phyloP scores from a whole-genome alignment of 306 rosid species.

The Senna tora region DNA sequence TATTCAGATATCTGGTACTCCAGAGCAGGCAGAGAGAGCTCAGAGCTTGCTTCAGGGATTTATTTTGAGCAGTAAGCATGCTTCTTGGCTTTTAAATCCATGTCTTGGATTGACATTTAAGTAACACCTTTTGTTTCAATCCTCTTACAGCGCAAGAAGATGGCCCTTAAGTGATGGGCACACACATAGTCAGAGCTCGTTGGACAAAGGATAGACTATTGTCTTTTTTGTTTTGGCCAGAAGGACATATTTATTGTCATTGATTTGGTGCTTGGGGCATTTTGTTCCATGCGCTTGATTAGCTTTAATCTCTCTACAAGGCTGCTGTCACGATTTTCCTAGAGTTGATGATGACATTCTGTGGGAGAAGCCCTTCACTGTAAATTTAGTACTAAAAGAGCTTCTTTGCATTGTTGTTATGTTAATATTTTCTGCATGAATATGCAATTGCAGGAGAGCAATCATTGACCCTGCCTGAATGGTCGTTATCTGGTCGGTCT shows the following conservation, averaged over 20 bases:
- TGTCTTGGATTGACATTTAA: constrained; percentile 17
- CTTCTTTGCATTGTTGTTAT: constrained; percentile 32
- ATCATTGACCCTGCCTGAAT: constrained; percentile 31
- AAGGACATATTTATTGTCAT: constrained; percentile 5
- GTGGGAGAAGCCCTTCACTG: constrained; percentile 49
- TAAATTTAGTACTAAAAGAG: constrained; percentile 50
- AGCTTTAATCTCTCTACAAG: constrained; percentile 34
- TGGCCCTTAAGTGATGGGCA: constrained; percentile 56
- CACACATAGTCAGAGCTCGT: constrained; percentile 30
- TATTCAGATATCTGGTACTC: constrained; percentile 92
- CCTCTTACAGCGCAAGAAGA: constrained; percentile 91
- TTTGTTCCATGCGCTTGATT: constrained; percentile 39
- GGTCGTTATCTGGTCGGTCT: constrained; percentile 24
- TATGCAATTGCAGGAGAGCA: constrained; percentile 26
- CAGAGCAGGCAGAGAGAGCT: constrained; percentile 96
- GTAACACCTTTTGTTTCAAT: constrained; percentile 7
- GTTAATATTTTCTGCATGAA: constrained; percentile 39
- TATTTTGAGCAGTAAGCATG: constrained; percentile 85
- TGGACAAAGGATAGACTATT: constrained; percentile 13
- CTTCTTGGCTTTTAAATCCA: constrained; percentile 17
- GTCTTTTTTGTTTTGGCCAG: too few relatives aligned
- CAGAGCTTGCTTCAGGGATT: constrained; percentile 99
- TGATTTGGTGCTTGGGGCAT: constrained; percentile 42
- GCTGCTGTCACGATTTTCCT: constrained; percentile 12
- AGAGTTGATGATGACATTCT: constrained; percentile 34